These are phyloP conservation scores for Flaveria floridana DNA, from an alignment of 140 eudicot species.

Conservation along the genomic window DNA sequence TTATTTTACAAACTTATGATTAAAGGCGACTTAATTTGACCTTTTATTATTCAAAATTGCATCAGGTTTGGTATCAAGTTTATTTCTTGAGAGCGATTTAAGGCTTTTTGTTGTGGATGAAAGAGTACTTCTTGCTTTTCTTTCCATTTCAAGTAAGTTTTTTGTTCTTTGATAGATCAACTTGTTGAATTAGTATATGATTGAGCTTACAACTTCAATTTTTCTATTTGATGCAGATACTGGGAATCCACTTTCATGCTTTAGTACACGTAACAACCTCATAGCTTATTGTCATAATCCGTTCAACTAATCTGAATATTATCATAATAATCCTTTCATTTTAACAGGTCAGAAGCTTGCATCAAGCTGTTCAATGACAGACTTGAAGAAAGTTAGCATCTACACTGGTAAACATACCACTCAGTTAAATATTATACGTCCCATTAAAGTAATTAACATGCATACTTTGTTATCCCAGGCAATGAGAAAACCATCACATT, in stretches of 20 bases:
- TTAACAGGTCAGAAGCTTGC: constrained; percentile 64
- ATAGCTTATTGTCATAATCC: background rate
- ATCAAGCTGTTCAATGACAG: constrained; percentile 64
- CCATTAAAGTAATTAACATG: background rate
- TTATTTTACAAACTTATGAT: background rate
- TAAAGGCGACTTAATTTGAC: constrained; percentile 13
- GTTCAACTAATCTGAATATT: background rate
- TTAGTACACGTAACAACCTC: constrained; percentile 57
- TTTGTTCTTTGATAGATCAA: background rate
- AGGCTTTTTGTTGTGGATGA: constrained; percentile 62
- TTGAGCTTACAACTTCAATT: constrained; percentile 27
- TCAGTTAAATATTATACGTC: background rate
- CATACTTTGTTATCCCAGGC: constrained; percentile 42
- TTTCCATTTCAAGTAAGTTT: constrained; percentile 72
- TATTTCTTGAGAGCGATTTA: constrained; percentile 57
- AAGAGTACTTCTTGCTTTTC: constrained; percentile 61
- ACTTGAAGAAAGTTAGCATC: constrained; percentile 44
- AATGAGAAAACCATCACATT: constrained; percentile 56
- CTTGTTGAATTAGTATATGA: constrained; percentile 11
- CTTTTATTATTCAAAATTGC: constrained; percentile 1
- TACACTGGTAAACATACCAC: constrained; percentile 55
- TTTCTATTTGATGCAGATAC: constrained; percentile 49
- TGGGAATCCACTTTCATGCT: constrained; percentile 74
- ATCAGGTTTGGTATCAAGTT: constrained; percentile 48
- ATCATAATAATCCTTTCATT: constrained; percentile 1